phyloP scores from a whole-genome alignment of 768 basidiomycete genomes.

The Trametes sanguinea region DNA sequence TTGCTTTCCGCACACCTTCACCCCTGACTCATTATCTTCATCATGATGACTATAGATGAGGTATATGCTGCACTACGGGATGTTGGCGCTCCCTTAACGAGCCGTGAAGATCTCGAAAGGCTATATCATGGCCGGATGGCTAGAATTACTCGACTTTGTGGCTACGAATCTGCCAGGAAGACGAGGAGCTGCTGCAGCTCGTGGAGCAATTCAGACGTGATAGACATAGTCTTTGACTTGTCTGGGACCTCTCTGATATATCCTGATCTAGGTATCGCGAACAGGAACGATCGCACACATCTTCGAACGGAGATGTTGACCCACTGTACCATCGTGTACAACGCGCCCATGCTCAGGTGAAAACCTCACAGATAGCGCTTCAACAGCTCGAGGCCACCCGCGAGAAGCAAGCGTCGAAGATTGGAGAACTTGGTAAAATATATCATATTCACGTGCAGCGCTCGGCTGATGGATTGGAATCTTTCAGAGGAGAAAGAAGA shows the following conservation, averaged over 20 bases:
- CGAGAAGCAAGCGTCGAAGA: background rate
- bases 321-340: background rate
- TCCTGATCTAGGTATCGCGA: constrained; percentile 7
- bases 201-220: constrained; percentile 12
- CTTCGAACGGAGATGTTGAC: background rate
- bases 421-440: constrained; percentile 2
- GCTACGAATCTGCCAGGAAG: constrained; percentile 15
- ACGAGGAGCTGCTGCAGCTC: background rate
- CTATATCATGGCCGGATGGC: constrained; percentile 22
- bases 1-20: too few relatives aligned
- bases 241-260: background rate
- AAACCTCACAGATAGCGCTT: background rate
- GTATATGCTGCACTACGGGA: background rate
- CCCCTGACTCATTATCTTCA: too few relatives aligned
- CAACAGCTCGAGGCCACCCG: background rate
- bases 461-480: background rate
- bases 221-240: background rate
- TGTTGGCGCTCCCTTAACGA: background rate
- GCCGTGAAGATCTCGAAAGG: constrained; percentile 16
- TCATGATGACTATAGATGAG: background rate
- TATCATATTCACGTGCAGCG: too few relatives aligned
- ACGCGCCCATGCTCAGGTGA: background rate
- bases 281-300: background rate
- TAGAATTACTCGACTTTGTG: constrained; percentile 14
- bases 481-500: constrained; percentile 10